phyloP scores from a whole-genome alignment of 1,284 basidiomycete species.

The Ganoderma resinaceum region DNA sequence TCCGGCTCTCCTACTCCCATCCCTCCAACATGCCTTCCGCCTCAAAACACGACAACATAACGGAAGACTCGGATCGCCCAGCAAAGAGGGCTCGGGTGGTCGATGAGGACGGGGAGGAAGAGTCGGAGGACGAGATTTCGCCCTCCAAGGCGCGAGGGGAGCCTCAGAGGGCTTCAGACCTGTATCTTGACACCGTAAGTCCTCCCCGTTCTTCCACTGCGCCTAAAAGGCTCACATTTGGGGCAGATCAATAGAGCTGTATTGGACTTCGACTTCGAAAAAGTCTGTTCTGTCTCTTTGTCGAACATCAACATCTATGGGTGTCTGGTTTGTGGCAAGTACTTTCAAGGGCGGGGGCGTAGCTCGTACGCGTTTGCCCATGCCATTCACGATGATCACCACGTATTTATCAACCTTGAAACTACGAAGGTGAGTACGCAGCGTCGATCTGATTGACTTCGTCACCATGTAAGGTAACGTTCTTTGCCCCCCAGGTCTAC shows the following conservation, averaged over 20 bases:
- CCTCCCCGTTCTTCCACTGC: slow-evolving; percentile 9
- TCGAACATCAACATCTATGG: slow-evolving; percentile 98
- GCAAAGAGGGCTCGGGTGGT: slow-evolving; percentile 36
- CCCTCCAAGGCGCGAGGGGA: slow-evolving; percentile 45
- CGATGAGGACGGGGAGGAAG: slow-evolving; percentile 55
- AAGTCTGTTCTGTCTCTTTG: slow-evolving; percentile 95
- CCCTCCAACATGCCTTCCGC: slow-evolving; percentile 16
- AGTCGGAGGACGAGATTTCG: slow-evolving; percentile 54
- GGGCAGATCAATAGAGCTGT: slow-evolving; percentile 80
- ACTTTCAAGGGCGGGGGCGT: slow-evolving; percentile 96
- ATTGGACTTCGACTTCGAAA: slow-evolving; percentile 99
- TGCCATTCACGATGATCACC: slow-evolving; percentile 97
- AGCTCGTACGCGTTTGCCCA: slow-evolving; percentile 96
- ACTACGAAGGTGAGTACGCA: slow-evolving; percentile 79
- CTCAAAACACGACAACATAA: slow-evolving; percentile 14
- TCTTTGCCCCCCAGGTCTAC: slow-evolving; percentile 73
- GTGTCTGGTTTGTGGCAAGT: slow-evolving; percentile 98
- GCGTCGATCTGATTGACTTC: slow-evolving; percentile 7
- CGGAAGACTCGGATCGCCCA: slow-evolving; percentile 32
- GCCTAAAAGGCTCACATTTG: background rate
- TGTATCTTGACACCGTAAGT: slow-evolving; percentile 95
- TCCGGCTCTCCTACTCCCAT: background rate
- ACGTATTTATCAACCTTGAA: slow-evolving; percentile 96
- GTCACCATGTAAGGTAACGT: slow-evolving; percentile 23
- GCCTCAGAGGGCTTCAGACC: slow-evolving; percentile 75